Evolutionary conservation across 495 filamentous ascomycete species (phyloP), one percentile per base, ranked within the genome.

Genomic region (Penicillium coprophilum): DNA sequence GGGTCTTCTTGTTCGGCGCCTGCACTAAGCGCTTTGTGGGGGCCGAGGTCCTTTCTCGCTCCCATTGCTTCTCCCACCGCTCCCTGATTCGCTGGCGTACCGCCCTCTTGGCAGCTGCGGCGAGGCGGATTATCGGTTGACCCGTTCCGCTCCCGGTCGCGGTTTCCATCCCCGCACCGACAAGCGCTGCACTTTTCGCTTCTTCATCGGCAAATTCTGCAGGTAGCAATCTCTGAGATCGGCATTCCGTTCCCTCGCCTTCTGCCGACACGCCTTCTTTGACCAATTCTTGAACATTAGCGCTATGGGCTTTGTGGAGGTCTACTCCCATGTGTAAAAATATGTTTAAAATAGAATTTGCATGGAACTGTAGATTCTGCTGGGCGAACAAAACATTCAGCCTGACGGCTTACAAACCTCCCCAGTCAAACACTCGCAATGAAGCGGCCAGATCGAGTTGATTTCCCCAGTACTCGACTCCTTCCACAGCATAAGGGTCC

Each of bases 401-500:
- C 8, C 39, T 41, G 39, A 41, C 39, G 20, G 39, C 39, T 19
- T 20, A 41, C 7, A 41, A 41, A 41, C 39, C 39, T 41, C 39
- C 39, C 39, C 39, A 41, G 39, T 41, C 15, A 41, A 41, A 41
- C 19, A 41, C 39, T n/a, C 39, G 39, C n/a, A n/a, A 41, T 19
- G 39, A 41, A 41, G 39, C 39, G 20, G 39, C n/a, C 39, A 19
- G 39, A 41, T 41, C 39, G 20, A 41, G 39, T n/a, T 41, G 39
- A 41, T 41, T 41, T n/a, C 39, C 39, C 4, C 39, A 41, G 39
- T 41, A 41, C 19, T 41, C 39, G 15, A 41, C 39, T 5, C 39
- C 39, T 41, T 41, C 39, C 39, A 41, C 39, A n/a, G 39, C 39
- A 41, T 41, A 41, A 20, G 39, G 39, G 20, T 41, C 39, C 39